Evolutionary conservation across 192 early-diverging fungal species (phyloP).

Genomic region (Coemansia pectinata): DNA sequence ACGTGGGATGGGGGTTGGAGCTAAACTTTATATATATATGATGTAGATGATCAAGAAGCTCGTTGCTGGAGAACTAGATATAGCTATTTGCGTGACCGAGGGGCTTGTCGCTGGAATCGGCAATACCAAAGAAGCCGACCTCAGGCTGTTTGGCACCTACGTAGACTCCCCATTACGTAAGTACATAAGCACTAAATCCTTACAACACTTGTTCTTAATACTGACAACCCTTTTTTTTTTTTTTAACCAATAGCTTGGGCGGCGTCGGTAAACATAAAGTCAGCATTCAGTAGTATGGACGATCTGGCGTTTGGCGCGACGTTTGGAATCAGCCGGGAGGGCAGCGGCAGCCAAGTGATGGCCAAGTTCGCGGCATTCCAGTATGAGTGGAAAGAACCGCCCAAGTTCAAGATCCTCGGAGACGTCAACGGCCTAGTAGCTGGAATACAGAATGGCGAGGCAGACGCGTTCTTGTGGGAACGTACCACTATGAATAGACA

Average conservation of each 20-base stretch:
- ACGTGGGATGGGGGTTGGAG: not conserved
- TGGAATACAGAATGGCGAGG: conserved; percentile 62
- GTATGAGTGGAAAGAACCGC: conserved; percentile 57
- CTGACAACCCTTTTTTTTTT: not conserved
- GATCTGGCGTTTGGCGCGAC: conserved; percentile 45
- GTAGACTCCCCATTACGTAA: conserved; percentile 71
- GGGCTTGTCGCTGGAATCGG: conserved; percentile 62
- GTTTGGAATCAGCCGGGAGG: conserved; percentile 67
- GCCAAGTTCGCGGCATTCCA: conserved; percentile 65
- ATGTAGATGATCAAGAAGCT: conserved; percentile 69
- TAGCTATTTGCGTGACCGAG: conserved; percentile 88
- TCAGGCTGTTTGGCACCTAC: conserved; percentile 80
- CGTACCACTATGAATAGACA: conserved; percentile 88
- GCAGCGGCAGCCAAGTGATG: conserved; percentile 81
- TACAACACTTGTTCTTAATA: not conserved
- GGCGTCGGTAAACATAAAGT: conserved; percentile 60
- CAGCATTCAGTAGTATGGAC: conserved; percentile 44
- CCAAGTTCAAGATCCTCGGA: conserved; percentile 71
- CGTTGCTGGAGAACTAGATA: conserved; percentile 66
- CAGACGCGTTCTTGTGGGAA: conserved; percentile 91
- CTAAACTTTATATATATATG: not conserved
- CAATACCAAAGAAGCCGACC: conserved; percentile 50
- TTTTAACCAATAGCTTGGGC: conserved; percentile 61
- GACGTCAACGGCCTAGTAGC: conserved; percentile 71
- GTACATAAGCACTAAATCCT: conserved; percentile 2